A percentile compares a stretch with the other conserved stretches of the same genome.
Evolutionary conservation across 331 rosid genomes (phyloP).

Genomic region (Acacia pycnantha): DNA sequence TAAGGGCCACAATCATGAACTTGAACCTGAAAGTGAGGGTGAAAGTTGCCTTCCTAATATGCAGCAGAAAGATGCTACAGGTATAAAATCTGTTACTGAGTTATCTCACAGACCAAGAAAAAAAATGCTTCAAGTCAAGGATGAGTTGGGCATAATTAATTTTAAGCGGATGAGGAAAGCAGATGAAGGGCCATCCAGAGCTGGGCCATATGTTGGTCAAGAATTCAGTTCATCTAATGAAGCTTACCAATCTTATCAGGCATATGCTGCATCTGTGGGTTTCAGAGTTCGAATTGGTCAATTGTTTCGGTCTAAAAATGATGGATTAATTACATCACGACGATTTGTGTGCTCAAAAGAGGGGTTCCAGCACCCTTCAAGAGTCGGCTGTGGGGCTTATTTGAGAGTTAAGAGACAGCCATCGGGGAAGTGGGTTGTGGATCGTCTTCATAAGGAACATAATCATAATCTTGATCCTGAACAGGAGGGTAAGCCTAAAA

Average conservation of each 20-base stretch:
- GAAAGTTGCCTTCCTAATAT: conserved; percentile 43
- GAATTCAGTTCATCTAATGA: conserved; percentile 83
- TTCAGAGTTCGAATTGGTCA: conserved; percentile 90
- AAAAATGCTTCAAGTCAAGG: conserved; percentile 49
- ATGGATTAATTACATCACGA: conserved; percentile 81
- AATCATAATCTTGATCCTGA: conserved; percentile 71
- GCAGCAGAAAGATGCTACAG: conserved; percentile 39
- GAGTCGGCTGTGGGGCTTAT: conserved; percentile 93
- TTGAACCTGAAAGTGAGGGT: conserved; percentile 43
- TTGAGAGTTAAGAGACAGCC: conserved; percentile 89
- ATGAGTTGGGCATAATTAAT: conserved; percentile 59
- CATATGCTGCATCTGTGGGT: conserved; percentile 70
- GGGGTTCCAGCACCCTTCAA: conserved; percentile 95
- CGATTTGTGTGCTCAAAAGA: conserved; percentile 95
- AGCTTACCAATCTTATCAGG: conserved; percentile 79
- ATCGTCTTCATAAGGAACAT: conserved; percentile 81
- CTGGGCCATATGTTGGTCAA: conserved; percentile 71
- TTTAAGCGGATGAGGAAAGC: conserved; percentile 61
- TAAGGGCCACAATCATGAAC: conserved; percentile 81
- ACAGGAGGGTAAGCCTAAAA: conserved; percentile 41
- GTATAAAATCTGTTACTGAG: conserved; percentile 37
- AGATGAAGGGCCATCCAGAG: conserved; percentile 44
- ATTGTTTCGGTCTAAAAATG: conserved; percentile 86
- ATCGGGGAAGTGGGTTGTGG: conserved; percentile 86
- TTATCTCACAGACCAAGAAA: conserved; percentile 52